These are phyloP conservation scores for Penicillium canariense DNA, from an alignment of 495 filamentous ascomycete species.

Conservation along the genomic window DNA sequence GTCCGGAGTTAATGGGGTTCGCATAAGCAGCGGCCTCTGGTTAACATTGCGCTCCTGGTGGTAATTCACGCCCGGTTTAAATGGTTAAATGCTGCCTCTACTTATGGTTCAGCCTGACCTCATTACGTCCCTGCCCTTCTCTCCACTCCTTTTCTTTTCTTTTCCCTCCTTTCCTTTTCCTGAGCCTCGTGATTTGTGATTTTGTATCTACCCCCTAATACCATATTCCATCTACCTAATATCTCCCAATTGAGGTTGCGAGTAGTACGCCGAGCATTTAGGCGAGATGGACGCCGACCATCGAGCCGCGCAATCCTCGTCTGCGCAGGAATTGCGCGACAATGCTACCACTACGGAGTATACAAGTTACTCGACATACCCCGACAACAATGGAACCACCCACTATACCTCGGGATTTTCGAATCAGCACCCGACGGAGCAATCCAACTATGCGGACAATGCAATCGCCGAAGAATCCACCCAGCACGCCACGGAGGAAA, in stretches of 20 bases:
- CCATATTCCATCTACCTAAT: conserved; percentile 4
- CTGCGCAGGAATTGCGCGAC: not conserved
- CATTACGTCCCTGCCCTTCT: not conserved
- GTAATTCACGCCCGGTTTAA: not conserved
- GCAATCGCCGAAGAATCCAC: not conserved
- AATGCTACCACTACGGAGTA: not conserved
- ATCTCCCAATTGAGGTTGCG: conserved; percentile 15
- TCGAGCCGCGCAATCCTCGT: conserved; percentile 15
- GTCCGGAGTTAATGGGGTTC: conserved; percentile 19
- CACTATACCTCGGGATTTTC: not conserved
- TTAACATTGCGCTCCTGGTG: too few species aligned
- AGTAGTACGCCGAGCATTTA: conserved; percentile 6
- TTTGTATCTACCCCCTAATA: conserved; percentile 17
- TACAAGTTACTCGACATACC: not conserved
- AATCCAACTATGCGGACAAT: not conserved
- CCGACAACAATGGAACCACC: not conserved
- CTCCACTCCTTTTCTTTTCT: conserved; percentile 10
- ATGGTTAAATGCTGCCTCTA: conserved; percentile 3
- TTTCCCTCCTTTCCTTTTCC: not conserved
- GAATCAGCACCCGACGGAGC: too few species aligned
- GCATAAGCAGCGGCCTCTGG: conserved; percentile 2
- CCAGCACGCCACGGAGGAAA: conserved; percentile 2
- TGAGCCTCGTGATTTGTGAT: not conserved
- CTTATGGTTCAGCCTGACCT: not conserved
- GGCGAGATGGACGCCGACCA: conserved; percentile 26